These are phyloP conservation scores for Tolypocladium ophioglossoides DNA, from an alignment of 2,329 filamentous ascomycete genomes.

Conservation along the genomic window DNA sequence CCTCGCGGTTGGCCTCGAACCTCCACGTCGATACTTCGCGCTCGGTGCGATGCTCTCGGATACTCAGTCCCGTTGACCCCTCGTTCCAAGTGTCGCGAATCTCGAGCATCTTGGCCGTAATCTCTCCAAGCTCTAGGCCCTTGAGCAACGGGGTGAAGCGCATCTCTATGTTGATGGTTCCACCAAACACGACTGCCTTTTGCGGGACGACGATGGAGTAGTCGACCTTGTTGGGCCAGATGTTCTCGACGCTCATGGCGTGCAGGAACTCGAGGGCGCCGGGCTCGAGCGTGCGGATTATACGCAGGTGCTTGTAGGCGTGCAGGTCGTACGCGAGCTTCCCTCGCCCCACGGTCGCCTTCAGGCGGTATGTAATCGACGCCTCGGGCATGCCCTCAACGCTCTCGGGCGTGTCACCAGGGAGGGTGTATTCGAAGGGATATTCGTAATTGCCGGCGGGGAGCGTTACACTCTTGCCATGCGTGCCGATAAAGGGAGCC, in stretches of 20 bases:
- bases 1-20: conserved; percentile 41
- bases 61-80: conserved; percentile 32
- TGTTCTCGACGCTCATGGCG: conserved; percentile 91
- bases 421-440: conserved; percentile 65
- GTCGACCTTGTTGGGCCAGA: conserved; percentile 95
- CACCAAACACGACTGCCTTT: conserved; percentile 90
- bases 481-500: conserved; percentile 49
- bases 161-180: conserved; percentile 74
- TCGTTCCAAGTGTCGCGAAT: conserved; percentile 55
- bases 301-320: conserved; percentile 65
- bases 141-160: conserved; percentile 82
- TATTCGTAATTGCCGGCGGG: conserved; percentile 74
- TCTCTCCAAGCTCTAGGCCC: conserved; percentile 73
- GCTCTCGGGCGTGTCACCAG: conserved; percentile 69
- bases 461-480: conserved; percentile 48
- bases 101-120: conserved; percentile 74
- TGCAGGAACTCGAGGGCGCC: conserved; percentile 70
- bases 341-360: conserved; percentile 77
- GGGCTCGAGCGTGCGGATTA: conserved; percentile 68
- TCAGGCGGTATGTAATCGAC: conserved; percentile 81
- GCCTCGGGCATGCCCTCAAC: conserved; percentile 82
- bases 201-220: conserved; percentile 90
- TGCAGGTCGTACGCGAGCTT: conserved; percentile 83
- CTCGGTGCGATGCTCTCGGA: conserved; percentile 50
- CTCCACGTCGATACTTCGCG: conserved; percentile 53